phyloP scores from a whole-genome alignment of 495 filamentous ascomycete genomes.

The Jackrogersella minutella region DNA sequence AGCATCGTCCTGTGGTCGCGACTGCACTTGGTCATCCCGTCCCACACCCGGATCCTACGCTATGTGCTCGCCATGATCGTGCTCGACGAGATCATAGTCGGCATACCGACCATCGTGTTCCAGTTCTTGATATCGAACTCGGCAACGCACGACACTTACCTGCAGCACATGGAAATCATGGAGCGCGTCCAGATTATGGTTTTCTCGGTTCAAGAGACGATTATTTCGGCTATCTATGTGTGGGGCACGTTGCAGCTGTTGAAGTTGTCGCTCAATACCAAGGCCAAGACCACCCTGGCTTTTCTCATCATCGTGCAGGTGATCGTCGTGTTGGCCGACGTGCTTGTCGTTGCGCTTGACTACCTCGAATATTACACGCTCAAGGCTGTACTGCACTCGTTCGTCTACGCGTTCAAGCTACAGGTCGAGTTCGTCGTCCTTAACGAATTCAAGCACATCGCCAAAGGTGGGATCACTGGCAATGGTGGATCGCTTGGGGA shows the following conservation, averaged over 20 bases:
- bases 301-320: slow-evolving; percentile 68
- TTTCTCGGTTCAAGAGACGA: slow-evolving; percentile 68
- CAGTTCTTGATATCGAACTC: slow-evolving; percentile 54
- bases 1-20: slow-evolving; percentile 73
- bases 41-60: slow-evolving; percentile 55
- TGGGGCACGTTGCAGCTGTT: slow-evolving; percentile 61
- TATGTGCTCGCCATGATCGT: slow-evolving; percentile 67
- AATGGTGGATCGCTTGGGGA: slow-evolving; percentile 11
- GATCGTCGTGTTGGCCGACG: slow-evolving; percentile 51
- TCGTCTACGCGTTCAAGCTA: slow-evolving; percentile 70
- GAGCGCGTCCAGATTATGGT: slow-evolving; percentile 71
- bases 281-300: slow-evolving; percentile 46
- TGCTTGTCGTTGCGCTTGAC: slow-evolving; percentile 64
- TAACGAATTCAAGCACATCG: slow-evolving; percentile 48
- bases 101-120: slow-evolving; percentile 65
- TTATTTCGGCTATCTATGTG: slow-evolving; percentile 69
- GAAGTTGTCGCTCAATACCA: slow-evolving; percentile 54
- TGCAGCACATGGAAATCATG: slow-evolving; percentile 54
- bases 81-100: slow-evolving; percentile 60
- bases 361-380: slow-evolving; percentile 65
- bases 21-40: slow-evolving; percentile 66
- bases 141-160: slow-evolving; percentile 54
- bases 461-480: slow-evolving; percentile 33
- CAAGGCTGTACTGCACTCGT: slow-evolving; percentile 67
- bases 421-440: slow-evolving; percentile 73